A percentile compares a stretch with the other conserved stretches of the same genome.
phyloP scores from a whole-genome alignment of 345 rosid species.

The Abelmoschus esculentus region DNA sequence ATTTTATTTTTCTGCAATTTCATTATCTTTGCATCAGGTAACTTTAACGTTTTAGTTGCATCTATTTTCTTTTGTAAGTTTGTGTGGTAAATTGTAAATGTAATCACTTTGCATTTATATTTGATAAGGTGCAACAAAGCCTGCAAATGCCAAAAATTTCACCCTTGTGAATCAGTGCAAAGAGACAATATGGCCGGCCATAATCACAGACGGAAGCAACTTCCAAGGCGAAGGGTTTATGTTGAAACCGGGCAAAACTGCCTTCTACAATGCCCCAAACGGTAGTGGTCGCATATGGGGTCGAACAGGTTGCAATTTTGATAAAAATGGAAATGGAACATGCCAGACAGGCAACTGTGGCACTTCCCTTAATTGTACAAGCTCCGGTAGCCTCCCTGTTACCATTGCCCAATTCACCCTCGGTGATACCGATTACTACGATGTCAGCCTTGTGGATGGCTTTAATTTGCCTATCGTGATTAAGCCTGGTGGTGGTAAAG shows the following conservation, averaged over 20 bases:
- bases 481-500: conserved; percentile 33
- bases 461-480: conserved; percentile 45
- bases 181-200: conserved; percentile 63
- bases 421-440: conserved; percentile 36
- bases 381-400: conserved; percentile 39
- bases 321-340: conserved; percentile 25
- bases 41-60: neutral
- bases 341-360: conserved; percentile 59
- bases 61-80: too few relatives aligned
- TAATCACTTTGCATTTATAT: neutral
- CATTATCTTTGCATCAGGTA: conserved; percentile 21
- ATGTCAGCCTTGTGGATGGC: conserved; percentile 63
- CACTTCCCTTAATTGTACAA: conserved; percentile 37
- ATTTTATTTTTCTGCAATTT: conserved; percentile 5
- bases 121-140: conserved; percentile 4
- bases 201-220: conserved; percentile 22
- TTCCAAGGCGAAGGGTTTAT: conserved; percentile 26
- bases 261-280: conserved; percentile 22
- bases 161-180: conserved; percentile 48
- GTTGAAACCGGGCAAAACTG: conserved; percentile 36
- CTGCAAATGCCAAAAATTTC: conserved; percentile 29
- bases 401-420: conserved; percentile 54
- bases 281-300: conserved; percentile 59
- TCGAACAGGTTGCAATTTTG: conserved; percentile 46
- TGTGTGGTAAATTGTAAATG: neutral